These are phyloP conservation scores for Paecilomyces dactylethromorphus DNA, from an alignment of 2,329 filamentous ascomycete genomes.

Conservation along the genomic window DNA sequence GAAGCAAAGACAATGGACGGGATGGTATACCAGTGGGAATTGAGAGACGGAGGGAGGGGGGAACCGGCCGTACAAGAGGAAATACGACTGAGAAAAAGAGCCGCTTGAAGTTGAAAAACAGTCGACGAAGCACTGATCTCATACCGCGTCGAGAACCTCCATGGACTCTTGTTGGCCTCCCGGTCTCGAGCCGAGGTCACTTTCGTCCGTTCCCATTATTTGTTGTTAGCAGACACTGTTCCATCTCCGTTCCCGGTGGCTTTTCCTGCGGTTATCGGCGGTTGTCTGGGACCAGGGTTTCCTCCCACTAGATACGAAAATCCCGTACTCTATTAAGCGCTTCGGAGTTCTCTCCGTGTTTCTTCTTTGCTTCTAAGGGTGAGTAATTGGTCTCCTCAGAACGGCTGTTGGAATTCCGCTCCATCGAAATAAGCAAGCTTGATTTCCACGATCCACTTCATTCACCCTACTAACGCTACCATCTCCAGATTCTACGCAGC, in stretches of 20 bases:
- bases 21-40: slow-evolving; percentile 11
- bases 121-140: background rate
- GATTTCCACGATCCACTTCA: background rate
- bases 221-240: background rate
- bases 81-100: background rate
- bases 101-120: background rate
- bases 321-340: background rate
- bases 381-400: too few species aligned
- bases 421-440: background rate
- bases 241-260: background rate
- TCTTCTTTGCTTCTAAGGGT: too few species aligned
- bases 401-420: background rate
- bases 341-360: background rate
- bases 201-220: background rate
- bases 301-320: background rate
- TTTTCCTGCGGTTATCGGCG: background rate
- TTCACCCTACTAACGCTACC: background rate
- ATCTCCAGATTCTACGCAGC: background rate
- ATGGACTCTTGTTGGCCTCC: background rate
- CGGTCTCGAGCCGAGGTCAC: background rate
- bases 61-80: background rate
- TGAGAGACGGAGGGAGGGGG: background rate
- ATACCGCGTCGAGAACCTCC: background rate
- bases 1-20: slow-evolving; percentile 6
- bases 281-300: background rate